Base-by-base conservation (phyloP, 83 land plant species). In the Picea abies region DNA sequence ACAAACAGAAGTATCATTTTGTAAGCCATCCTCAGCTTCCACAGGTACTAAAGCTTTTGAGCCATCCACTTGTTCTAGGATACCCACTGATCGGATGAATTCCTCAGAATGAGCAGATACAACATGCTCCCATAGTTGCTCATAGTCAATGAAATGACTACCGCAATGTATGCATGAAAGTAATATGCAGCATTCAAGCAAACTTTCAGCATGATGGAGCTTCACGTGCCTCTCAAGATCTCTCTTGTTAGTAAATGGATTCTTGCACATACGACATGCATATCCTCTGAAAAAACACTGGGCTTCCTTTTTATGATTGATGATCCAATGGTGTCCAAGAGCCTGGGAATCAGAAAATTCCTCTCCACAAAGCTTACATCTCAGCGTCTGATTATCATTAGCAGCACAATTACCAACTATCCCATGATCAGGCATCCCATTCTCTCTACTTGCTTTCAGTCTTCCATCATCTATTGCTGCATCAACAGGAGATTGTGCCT, bases 111-210 rank as follows among this genome's bases (percentile, higher is more conserved):
- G 99, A 85, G 47, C 69, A 79, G 90, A 84, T 5, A 90, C 85
- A 79, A 97, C 94, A 87, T 97, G 99, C 76, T 86, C 76, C 98
- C 98, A 95, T 35, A 97, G 76, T 44, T 90, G 81, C 10, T 97
- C 96, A 78, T 89, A 65, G 87, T 90, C 85, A 11, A 84, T 83
- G 69, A 94, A 94, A 72, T 88, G 90, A 64, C 84, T 84, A 79
- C 88, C 90, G 82, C 99, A 97, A 82, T 88, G 84, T 72, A 92
- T 93, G 73, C 99, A 97, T 63, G 87, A 84, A 32, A 86, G 75
- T 63, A 86, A 84, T 85, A 89, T 78, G 80, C 85, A 84, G 10
- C 86, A 86, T 35, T 89, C 92, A 63, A 88, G 88, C 84, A 80
- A 84, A 77, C 82, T 83, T 64, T 77, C 90, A 79, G 83, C 87